These are phyloP conservation scores for Onygenales sp. DNA, from an alignment of 2,329 filamentous ascomycete species.

Conservation along the genomic window DNA sequence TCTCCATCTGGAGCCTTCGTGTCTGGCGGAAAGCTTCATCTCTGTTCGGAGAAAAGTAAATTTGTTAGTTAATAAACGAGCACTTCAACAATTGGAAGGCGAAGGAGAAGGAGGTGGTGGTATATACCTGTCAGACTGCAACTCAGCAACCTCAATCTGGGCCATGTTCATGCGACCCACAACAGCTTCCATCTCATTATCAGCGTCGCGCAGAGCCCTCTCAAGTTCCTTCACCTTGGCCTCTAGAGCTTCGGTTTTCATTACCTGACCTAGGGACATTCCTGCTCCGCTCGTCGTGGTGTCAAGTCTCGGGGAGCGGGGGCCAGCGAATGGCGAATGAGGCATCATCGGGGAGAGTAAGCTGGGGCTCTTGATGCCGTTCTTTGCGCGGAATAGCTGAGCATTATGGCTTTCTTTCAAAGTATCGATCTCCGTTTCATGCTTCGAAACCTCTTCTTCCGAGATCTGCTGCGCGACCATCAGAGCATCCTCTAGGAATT, in stretches of 20 bases:
- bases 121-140: slow-evolving; percentile 47
- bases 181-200: slow-evolving; percentile 74
- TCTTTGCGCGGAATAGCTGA: slow-evolving; percentile 66
- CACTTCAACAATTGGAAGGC: slow-evolving; percentile 13
- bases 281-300: slow-evolving; percentile 53
- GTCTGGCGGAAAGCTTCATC: slow-evolving; percentile 67
- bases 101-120: neutral
- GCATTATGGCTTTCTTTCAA: slow-evolving; percentile 68
- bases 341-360: slow-evolving; percentile 49
- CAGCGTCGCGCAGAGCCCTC: slow-evolving; percentile 64
- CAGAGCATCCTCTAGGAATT: slow-evolving; percentile 72
- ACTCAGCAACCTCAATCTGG: slow-evolving; percentile 71
- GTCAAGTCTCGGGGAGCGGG: slow-evolving; percentile 51
- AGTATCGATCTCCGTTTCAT: slow-evolving; percentile 73
- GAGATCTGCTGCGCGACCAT: slow-evolving; percentile 74
- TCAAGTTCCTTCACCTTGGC: slow-evolving; percentile 77
- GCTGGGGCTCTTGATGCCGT: slow-evolving; percentile 36
- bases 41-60: slow-evolving; percentile 23
- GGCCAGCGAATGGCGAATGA: slow-evolving; percentile 52
- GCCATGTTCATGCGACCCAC: slow-evolving; percentile 72
- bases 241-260: slow-evolving; percentile 66
- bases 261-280: slow-evolving; percentile 54
- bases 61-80: neutral
- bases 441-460: slow-evolving; percentile 65
- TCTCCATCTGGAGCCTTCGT: slow-evolving; percentile 56